Conservation (phyloP, 208 protist species). For the Leishmania tarentolae region DNA sequence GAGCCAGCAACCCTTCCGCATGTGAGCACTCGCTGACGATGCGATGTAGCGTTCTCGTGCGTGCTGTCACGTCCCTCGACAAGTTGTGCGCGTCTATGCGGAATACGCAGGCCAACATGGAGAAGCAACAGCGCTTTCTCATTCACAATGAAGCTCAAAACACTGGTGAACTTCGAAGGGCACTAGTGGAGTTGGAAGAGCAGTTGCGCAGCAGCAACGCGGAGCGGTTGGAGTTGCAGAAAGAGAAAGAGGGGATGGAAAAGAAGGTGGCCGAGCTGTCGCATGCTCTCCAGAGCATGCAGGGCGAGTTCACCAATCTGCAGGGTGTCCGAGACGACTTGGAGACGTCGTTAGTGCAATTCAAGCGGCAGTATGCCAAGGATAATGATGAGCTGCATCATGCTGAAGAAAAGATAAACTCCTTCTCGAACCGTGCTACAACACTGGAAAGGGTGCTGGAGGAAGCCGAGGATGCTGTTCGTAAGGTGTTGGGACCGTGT, state of each 20-base stretch:
- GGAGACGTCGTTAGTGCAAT: constrained; percentile 5
- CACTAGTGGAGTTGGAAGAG: constrained; percentile 24
- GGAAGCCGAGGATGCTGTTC: constrained; percentile 7
- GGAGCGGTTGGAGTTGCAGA: constrained; percentile 8
- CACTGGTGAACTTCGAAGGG: constrained; percentile 28
- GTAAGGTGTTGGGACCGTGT: neutral
- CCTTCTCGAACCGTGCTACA: neutral
- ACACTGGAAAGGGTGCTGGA: constrained; percentile 5
- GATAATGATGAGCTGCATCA: neutral
- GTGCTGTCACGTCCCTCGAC: constrained; percentile 25
- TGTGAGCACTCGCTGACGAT: constrained; percentile 12
- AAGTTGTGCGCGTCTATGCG: constrained; percentile 31
- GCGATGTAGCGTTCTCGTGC: constrained; percentile 30
- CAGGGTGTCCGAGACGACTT: constrained; percentile 6
- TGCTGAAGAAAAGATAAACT: neutral
- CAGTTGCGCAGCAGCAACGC: constrained; percentile 17
- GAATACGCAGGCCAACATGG: constrained; percentile 21
- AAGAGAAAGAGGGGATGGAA: constrained; percentile 1
- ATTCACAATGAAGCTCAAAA: constrained; percentile 35
- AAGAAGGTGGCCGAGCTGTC: constrained; percentile 1
- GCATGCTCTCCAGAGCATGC: neutral
- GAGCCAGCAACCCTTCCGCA: neutral
- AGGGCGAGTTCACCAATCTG: constrained; percentile 1
- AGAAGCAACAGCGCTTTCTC: constrained; percentile 40
- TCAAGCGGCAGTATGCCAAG: constrained; percentile 14